Base-by-base conservation (phyloP, 495 filamentous ascomycete species). In the Thermothielavioides terrestris region DNA sequence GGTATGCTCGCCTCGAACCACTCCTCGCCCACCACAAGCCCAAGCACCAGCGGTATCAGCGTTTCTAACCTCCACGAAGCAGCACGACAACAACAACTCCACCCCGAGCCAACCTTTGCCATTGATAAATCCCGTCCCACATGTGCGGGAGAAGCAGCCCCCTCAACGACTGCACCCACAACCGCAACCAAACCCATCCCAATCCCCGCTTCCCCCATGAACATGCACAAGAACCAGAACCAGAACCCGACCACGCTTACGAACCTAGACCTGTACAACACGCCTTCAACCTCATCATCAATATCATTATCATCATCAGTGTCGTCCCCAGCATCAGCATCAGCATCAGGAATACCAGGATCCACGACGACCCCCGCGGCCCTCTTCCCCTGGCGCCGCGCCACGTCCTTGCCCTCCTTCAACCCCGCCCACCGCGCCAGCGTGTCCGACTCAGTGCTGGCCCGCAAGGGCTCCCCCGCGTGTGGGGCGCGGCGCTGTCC, bases 381-480 rank as follows among this genome's bases (percentile, higher is more conserved):
- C 8, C 17, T 41, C n/a, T n/a, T n/a, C n/a, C n/a, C n/a, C n/a
- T n/a, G n/a, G n/a, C n/a, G n/a, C n/a, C n/a, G 4, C 9, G n/a
- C n/a, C n/a, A n/a, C n/a, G n/a, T 43, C 22, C 8, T 43, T 10
- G 6, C 10, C 10, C 20, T 43, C 17, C 26, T 17, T 28, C 22
- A 4, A 28, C 41, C 23, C n/a, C 9, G 8, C 3, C 23, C 23
- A n/a, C n/a, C 23, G 26, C 23, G 8, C 3, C 21, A 3, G 41
- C 4, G 8, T 22, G 44, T 11, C 25, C 4, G 42, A 46, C 18
- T 54, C 54, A 18, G 36, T 52, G 10, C 12, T 22, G 14, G 54
- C 25, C 1, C 20, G 53, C 21, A 59, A 55, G 23, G 56, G 56
- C 1, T 58, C 52, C n/a, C n/a, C n/a, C 23, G 31, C 23, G 20